Evolutionary conservation across 2,329 filamentous ascomycete species (phyloP), one percentile per base, ranked within the genome.

Genomic region (Nemania sp.): DNA sequence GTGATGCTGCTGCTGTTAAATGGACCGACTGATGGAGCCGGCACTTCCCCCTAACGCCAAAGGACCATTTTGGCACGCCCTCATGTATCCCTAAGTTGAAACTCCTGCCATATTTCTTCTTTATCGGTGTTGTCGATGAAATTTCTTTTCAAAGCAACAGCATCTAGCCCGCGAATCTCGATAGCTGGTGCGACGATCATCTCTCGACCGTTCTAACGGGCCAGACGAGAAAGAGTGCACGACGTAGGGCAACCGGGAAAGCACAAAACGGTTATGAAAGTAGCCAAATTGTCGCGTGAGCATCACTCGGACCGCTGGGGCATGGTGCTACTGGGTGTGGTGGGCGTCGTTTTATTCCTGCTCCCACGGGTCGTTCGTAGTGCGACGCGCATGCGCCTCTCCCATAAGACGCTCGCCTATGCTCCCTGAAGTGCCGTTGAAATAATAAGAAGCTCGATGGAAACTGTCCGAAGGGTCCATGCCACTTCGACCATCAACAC

Each of bases 401-500:
- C 78, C 79, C 71, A 81, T 76, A 60, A 82, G 70, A 18, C 80
- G 77, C 71, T 82, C 79, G 18, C 76, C 81, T 61, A 83, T 74
- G 65, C 80, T 83, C 57, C 74, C 77, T 20, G 81, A 79, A 21
- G 78, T 78, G 37, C 78, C 78, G 18, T 71, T 75, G 58, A 79
- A 79, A 39, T 71, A 73, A n/a, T 57, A 67, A 40, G 72, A 63
- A 25, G 75, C 74, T 13, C 76, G 75, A 34, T 76, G 77, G 62
- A 79, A 81, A 63, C 78, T 80, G 54, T 72, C 79, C 43, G 78
- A 69, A 47, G 81, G 78, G 56, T 82, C 81, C 61, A 82, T 76
- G 11, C 80, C 80, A 56, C 76, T 81, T 58, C 78, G 75, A n/a
- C 80, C 81, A 62, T 83, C 80, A 13, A 85, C 70, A 46, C 82